Evolutionary conservation across 2,329 filamentous ascomycete genomes (phyloP), one percentile per base, ranked within the genome.

Genomic region (Bertia moriformis): DNA sequence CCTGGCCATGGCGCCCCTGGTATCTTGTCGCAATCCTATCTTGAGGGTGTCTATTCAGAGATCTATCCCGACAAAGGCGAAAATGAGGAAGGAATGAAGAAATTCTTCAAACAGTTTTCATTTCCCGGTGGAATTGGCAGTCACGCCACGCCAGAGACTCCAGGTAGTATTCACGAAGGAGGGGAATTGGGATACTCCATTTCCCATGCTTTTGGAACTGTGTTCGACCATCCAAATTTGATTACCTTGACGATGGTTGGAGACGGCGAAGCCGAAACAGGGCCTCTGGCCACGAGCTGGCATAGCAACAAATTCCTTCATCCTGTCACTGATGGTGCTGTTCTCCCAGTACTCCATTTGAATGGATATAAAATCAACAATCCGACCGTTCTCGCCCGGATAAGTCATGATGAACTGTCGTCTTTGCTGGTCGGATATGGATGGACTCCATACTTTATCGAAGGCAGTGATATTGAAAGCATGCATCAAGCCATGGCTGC

Each of bases 321-420:
- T 52, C 83, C 83, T 3, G 79, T 83, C 47, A 78, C 71, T 0
- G 82, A 87, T 49, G 83, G 83, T 19, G 83, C 81, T 27, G 83
- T 88, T 4, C 66, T 88, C 1, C 83, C 83, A 0, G 75, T 88
- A 4, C 67, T 88, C 10, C 81, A 88, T 55, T 65, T 88, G 22
- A 88, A 88, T 49, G 83, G 83, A 37, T 88, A 87, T 68, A 88
- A 88, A 65, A 87, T 87, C 63, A 83, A 84, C 63, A 84, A 85
- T 56, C 80, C 80, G 5, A 87, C 77, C 4, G 52, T 88, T 0
- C 69, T 87, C 14, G 75, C 82, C 13, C 74, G 83, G 46, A 79
- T 88, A 51, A 72, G 73, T 33, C 80, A 86, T 53, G 72, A 81
- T 44, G 83, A 88, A 58, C 65, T 88, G 4, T 69, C 75, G 47